Percentiles rank a stretch among this genome's conserved stretches.
Conservation (phyloP, 139 green algal genomes). For the Auxenochlorella pyrenoidosa region DNA sequence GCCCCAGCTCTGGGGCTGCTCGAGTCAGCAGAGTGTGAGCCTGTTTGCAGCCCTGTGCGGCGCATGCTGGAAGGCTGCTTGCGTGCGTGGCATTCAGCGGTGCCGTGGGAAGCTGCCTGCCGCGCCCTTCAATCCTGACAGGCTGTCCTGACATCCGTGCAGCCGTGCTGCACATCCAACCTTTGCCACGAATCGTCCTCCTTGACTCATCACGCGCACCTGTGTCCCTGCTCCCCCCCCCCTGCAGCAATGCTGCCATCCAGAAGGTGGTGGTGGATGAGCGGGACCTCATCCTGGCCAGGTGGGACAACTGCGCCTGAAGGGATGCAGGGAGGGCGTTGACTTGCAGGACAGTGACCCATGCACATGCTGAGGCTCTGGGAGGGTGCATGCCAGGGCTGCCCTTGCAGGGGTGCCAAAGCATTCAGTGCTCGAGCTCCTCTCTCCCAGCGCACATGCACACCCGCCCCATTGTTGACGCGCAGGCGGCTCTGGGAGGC, state of each 20-base stretch:
- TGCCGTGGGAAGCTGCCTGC: no score
- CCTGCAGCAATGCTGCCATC: slow-evolving; percentile 42
- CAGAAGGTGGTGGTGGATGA: slow-evolving; percentile 56
- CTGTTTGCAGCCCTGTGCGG: no score
- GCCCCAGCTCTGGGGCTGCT: no score
- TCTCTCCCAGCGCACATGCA: not conserved
- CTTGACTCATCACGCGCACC: not conserved
- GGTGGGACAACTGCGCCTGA: slow-evolving; percentile 12
- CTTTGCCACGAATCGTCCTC: no score
- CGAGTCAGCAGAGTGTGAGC: no score
- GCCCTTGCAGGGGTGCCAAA: not conserved
- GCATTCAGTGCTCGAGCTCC: not conserved
- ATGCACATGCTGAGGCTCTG: no score
- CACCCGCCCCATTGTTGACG: not conserved
- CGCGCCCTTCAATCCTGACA: no score
- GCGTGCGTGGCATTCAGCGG: no score
- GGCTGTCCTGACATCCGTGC: no score
- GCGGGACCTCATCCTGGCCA: slow-evolving; percentile 53
- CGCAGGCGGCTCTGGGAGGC: slow-evolving; percentile 58
- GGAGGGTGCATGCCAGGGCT: not conserved
- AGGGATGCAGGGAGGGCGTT: no score
- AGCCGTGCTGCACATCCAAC: not conserved
- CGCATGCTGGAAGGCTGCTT: no score
- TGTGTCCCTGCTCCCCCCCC: not conserved
- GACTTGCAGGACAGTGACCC: no score